These are phyloP conservation scores for Lyophyllum atratum DNA, from an alignment of 768 basidiomycete genomes.

Conservation along the genomic window DNA sequence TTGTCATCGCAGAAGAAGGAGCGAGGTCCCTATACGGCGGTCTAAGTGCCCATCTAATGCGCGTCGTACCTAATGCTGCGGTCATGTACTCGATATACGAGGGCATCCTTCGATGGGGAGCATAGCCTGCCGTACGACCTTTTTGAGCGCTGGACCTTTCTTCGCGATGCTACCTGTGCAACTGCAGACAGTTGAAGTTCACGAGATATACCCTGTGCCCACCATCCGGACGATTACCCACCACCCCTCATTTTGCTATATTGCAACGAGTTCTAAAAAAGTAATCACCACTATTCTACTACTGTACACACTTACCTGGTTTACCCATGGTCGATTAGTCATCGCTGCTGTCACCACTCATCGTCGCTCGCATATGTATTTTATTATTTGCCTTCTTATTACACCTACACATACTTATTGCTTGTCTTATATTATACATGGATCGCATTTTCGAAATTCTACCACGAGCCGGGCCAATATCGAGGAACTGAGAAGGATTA, in stretches of 20 bases:
- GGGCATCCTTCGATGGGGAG: slow-evolving; percentile 67
- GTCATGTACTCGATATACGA: slow-evolving; percentile 98
- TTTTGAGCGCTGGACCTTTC: background rate
- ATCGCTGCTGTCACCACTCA: background rate
- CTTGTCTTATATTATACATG: slow-evolving; percentile 1
- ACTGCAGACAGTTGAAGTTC: background rate
- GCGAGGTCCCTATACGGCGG: slow-evolving; percentile 86
- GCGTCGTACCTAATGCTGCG: slow-evolving; percentile 95
- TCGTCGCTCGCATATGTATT: slow-evolving; percentile 1
- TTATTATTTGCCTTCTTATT: background rate
- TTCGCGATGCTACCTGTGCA: background rate
- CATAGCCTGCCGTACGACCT: background rate
- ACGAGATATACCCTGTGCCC: slow-evolving; percentile 1
- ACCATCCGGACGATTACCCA: background rate
- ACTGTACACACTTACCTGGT: slow-evolving; percentile 4
- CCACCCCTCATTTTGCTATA: slow-evolving; percentile 2
- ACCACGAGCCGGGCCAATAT: no score
- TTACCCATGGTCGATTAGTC: slow-evolving; percentile 4
- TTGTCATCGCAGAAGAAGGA: slow-evolving; percentile 91
- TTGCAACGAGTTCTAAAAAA: slow-evolving; percentile 1
- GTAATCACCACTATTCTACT: slow-evolving; percentile 5
- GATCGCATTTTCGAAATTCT: background rate
- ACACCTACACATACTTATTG: background rate
- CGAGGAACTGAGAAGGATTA: no score
- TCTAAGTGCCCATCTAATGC: slow-evolving; percentile 91